Evolutionary conservation across 1,139 yeast species (phyloP).

Genomic region (Nakaseomyces bracarensis): DNA sequence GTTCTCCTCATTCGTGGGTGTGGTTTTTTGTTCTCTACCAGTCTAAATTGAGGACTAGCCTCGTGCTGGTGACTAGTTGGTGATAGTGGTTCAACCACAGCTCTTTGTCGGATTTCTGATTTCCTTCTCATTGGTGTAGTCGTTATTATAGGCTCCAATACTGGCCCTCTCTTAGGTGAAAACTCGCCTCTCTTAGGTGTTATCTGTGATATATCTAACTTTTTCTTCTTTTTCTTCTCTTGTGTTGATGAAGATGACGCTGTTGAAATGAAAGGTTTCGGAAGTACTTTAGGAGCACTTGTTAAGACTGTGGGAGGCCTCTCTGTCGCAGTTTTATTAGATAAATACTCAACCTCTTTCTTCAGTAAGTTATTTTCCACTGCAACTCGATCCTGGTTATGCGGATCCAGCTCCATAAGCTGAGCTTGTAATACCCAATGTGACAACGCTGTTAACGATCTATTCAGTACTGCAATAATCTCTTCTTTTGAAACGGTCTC

Average conservation of each 20-base stretch:
- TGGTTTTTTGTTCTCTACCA: constrained; percentile 28
- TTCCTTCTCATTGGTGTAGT: constrained; percentile 6
- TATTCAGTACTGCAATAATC: constrained; percentile 21
- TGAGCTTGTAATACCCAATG: constrained; percentile 31
- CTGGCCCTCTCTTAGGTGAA: constrained; percentile 1
- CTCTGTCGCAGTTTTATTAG: background rate
- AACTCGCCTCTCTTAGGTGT: constrained; percentile 4
- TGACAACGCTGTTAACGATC: constrained; percentile 25
- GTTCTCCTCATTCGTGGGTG: constrained; percentile 29
- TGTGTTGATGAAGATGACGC: background rate
- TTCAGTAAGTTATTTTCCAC: constrained; percentile 23
- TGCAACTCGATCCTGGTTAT: constrained; percentile 19
- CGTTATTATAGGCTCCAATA: background rate
- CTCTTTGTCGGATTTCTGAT: constrained; percentile 5
- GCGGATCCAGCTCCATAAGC: constrained; percentile 21
- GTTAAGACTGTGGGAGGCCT: background rate
- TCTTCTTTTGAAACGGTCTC: constrained; percentile 8
- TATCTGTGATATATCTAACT: constrained; percentile 3
- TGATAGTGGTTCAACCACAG: constrained; percentile 5
- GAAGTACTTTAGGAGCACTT: background rate
- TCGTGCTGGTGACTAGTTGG: constrained; percentile 7
- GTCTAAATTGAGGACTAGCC: constrained; percentile 12
- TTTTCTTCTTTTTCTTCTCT: background rate
- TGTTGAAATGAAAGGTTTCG: background rate
- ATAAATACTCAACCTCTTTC: constrained; percentile 21